These are phyloP conservation scores for Eimeria praecox DNA, from an alignment of 169 alveolate genomes.

Conservation along the genomic window DNA sequence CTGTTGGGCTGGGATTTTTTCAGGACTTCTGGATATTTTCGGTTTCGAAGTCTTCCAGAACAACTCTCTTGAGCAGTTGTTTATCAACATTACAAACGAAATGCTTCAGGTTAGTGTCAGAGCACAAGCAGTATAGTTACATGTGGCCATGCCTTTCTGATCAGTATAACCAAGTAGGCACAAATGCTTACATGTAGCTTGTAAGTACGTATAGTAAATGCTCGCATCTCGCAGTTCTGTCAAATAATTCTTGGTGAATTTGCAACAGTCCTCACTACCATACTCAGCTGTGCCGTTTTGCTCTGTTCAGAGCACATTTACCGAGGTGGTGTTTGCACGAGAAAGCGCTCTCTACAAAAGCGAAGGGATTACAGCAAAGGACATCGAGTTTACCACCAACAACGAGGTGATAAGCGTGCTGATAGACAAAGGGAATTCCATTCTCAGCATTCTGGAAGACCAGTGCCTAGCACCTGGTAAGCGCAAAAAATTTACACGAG, in stretches of 20 bases:
- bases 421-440: conserved; percentile 84
- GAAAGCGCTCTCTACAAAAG: conserved; percentile 91
- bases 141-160: not conserved
- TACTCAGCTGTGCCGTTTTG: not conserved
- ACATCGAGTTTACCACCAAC: conserved; percentile 90
- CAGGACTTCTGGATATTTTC: conserved; percentile 98
- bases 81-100: conserved; percentile 99
- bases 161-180: not conserved
- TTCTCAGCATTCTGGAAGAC: conserved; percentile 92
- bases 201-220: not conserved
- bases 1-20: not conserved
- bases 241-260: not conserved
- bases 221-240: too few relatives aligned
- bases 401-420: conserved; percentile 64
- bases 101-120: conserved; percentile 91
- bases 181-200: not conserved
- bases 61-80: conserved; percentile 97
- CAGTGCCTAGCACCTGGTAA: conserved; percentile 95
- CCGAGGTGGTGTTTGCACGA: conserved; percentile 97
- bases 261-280: not conserved
- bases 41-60: conserved; percentile 98
- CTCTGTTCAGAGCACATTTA: conserved; percentile 93
- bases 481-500: not conserved
- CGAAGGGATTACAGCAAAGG: conserved; percentile 93
- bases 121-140: not conserved